Evolutionary conservation across 495 filamentous ascomycete genomes (phyloP), one percentile per base, ranked within the genome.

Genomic region (Penicillium manginii): DNA sequence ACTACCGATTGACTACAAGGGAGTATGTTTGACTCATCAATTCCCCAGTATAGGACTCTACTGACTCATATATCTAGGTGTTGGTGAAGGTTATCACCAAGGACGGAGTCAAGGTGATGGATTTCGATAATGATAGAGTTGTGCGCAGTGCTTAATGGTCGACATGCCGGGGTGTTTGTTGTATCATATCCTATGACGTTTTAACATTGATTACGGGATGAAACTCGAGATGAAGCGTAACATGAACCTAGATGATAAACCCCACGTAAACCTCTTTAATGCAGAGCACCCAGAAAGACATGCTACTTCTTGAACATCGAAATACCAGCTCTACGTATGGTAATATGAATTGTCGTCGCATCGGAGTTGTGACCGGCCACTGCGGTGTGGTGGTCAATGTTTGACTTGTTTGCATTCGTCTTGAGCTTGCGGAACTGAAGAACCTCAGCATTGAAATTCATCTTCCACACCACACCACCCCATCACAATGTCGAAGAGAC

Each of bases 1-100:
- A 77, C 83, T 98, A 81, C 94, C 94, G 59, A 90, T 98, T 74
- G 94, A 98, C 74, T 98, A 97, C 84, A 98, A 98, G 81, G 94
- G 94, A 15, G 81, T 88, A 79, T 58, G 81, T 78, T 62, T 46
- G 22, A 15, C 45, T 14, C 39, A 56, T 35, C 12, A 5, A 33
- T 18, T 46, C 19, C 17, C 23, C 14, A 2, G 4, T 9, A 31
- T 51, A 3, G 2, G 31, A 33, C 7, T n/a, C 26, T 37, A 47
- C 61, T 57, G 32, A 65, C 67, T 65, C 31, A 57, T n/a, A 46
- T 50, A 42, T 50, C 10, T 50, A 84, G 81, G 85, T 94, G 73
- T 68, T 87, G 54, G 93, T 98, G 61, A 98, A 98, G 83, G 88
- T 91, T 22, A 84, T 98, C 61, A 94, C 90, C 37, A 93, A 93